Base-by-base conservation (phyloP, 345 rosid genomes). In the Bretschneidera sinensis region DNA sequence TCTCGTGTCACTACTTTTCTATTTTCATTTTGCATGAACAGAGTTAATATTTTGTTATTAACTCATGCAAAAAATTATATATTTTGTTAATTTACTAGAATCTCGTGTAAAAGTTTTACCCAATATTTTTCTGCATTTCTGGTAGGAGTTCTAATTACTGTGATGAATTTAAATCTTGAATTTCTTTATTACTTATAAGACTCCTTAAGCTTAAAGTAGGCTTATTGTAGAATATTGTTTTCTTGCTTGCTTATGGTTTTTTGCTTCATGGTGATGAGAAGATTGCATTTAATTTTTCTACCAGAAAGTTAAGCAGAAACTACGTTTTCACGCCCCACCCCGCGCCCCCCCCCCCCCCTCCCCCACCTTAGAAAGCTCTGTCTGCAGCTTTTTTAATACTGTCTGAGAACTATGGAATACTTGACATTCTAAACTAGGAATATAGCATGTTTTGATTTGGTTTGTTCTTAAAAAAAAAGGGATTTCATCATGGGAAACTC, bases 401-500 rank as follows among this genome's bases (percentile, higher is more conserved):
- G 10, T 39, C 45, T 31, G 35, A 39, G 45, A 11, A 39, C n/a
- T 4, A 39, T 11, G 15, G 45, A 39, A 11, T 1, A 5, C 10
- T 39, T 39, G 11, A 14, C 45, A 39, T 39, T 39, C 10, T 39
- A 39, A 39, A 39, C 22, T n/a, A 18, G 52, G 21, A 49, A n/a
- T 14, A 49, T 6, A 6, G 5, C 52, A 17, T 34, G 17, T 25
- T 55, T n/a, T n/a, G n/a, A n/a, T 55, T 21, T 64, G 15, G 10
- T 48, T 25, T 24, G 16, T 55, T 33, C 49, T 33, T 21, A 35
- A 25, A 34, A 57, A 49, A 50, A 50, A 35, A 21, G 10, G 16
- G 48, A 58, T n/a, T 52, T 61, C 17, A 54, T 25, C 56, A 15
- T 57, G 17, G 22, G 58, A 48, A 66, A 24, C 11, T 39, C 2